Base-by-base conservation (phyloP, 768 basidiomycete species). In the Gloeophyllum trabeum region DNA sequence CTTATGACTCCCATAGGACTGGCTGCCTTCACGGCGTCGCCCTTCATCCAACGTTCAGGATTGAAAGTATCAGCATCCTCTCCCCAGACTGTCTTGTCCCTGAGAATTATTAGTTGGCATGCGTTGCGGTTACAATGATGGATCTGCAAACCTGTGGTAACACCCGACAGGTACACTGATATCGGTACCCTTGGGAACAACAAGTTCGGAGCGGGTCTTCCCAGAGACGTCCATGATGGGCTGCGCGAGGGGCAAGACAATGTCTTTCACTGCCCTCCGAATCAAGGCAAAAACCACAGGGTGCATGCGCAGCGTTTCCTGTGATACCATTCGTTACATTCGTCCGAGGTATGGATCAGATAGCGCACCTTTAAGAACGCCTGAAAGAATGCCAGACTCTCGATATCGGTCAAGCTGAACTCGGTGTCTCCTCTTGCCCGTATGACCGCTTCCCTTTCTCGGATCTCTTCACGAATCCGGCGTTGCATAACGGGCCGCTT, bases 291-390 rank as follows among this genome's bases (percentile, higher is more conserved):
- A 54, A 23, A 54, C 54, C 24, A 62, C 54, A 0, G 61, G 58
- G 39, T 64, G 59, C 7, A 59, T 46, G 4, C 63, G 57, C 28
- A 64, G 44, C 3, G 48, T 45, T 43, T 61, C 57, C 55, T 54
- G 35, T n/a, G n/a, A n/a, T n/a, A n/a, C n/a, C n/a, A n/a, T n/a
- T n/a, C n/a, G n/a, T n/a, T n/a, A n/a, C n/a, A n/a, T n/a, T n/a
- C n/a, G n/a, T n/a, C n/a, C n/a, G n/a, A n/a, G n/a, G n/a, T n/a
- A n/a, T n/a, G n/a, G n/a, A n/a, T n/a, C n/a, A n/a, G n/a, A n/a
- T n/a, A n/a, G n/a, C 28, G 28, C 28, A 32, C 28, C 28, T 32
- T 32, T 16, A 32, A 16, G 10, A 32, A 10, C 16, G 28, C 28
- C 16, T 32, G 28, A 10, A 32, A 16, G 28, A 10, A 32, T 32